Evolutionary conservation across 2,329 filamentous ascomycete species (phyloP), one percentile per base, ranked within the genome.

Genomic region (Reticulascus tulasneorum): DNA sequence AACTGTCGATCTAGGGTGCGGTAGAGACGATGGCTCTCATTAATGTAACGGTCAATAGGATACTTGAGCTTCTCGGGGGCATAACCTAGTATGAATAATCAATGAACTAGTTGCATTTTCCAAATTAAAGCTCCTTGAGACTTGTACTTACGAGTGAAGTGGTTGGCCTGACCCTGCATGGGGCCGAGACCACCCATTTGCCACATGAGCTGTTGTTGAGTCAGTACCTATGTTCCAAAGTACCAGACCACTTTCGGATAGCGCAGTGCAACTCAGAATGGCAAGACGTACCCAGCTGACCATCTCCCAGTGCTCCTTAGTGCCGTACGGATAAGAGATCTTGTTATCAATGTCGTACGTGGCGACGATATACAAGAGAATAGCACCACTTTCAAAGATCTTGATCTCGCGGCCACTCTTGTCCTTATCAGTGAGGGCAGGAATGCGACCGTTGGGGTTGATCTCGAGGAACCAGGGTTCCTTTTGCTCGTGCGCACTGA

Each of bases 21-120:
- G 64, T 93, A 94, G 2, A 95, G 70, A 11, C 89, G 80, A n/a
- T 82, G 74, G 0, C 84, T 87, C 65, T 95, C 89, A 55, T 87
- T 93, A 54, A 73, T 67, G 64, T 94, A 95, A 30, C 89, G 77
- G 53, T 86, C 79, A 37, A 94, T 78, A 44, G 84, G 87, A 56
- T 95, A 94, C 52, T 82, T 69, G 51, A 94, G 91, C 57, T 76
- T 79, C 56, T 90, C 84, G 0, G 86, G 85, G 2, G 88, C 87
- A 53, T 94, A 94, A 37, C 69, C 71, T 75, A 38, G 9, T n/a
- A 18, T 35, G 12, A n/a, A 45, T 16, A 24, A 23, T 22, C 12
- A 3, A n/a, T n/a, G n/a, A n/a, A n/a, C n/a, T n/a, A n/a, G n/a
- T n/a, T n/a, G n/a, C n/a, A n/a, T n/a, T n/a, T n/a, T n/a, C n/a